A percentile compares a stretch with the other conserved stretches of the same genome.
Evolutionary conservation across 805 yeast species (phyloP).

Genomic region (Lachancea quebecensis): DNA sequence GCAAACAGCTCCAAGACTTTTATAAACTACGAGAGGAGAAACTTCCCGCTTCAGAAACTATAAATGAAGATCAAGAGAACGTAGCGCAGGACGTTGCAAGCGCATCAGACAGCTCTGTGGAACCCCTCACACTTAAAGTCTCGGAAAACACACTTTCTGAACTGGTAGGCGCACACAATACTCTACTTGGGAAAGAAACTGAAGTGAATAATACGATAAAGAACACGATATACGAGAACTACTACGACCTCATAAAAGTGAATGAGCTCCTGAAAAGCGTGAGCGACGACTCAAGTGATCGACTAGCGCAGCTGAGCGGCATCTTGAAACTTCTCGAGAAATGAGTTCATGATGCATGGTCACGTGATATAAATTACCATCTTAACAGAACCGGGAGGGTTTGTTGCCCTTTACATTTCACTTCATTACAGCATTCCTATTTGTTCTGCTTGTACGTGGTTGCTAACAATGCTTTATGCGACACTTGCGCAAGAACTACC

Average conservation of each 20-base stretch:
- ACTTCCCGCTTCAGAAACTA: not conserved
- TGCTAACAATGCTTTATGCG: too few species aligned
- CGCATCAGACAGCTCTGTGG: not conserved
- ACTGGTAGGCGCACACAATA: conserved; percentile 24
- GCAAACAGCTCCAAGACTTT: conserved; percentile 22
- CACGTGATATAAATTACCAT: too few species aligned
- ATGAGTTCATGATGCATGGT: too few species aligned
- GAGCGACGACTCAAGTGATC: conserved; percentile 10
- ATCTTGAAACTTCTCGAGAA: conserved; percentile 6
- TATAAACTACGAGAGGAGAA: conserved; percentile 13
- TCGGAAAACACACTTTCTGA: conserved; percentile 13
- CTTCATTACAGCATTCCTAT: too few species aligned
- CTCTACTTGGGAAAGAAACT: conserved; percentile 23
- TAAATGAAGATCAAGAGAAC: not conserved
- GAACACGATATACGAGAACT: conserved; percentile 67
- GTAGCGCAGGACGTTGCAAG: too few species aligned
- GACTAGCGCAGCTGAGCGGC: conserved; percentile 12
- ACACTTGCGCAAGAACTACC: too few species aligned
- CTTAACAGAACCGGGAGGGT: too few species aligned
- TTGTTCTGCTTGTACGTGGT: too few species aligned
- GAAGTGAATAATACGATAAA: conserved; percentile 43
- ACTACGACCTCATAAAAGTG: conserved; percentile 63
- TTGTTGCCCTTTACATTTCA: too few species aligned
- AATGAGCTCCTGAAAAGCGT: conserved; percentile 44
- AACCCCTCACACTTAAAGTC: not conserved